Evolutionary conservation across 208 protist genomes (phyloP), one percentile per base, ranked within the genome.

Genomic region (Leishmania turanica): DNA sequence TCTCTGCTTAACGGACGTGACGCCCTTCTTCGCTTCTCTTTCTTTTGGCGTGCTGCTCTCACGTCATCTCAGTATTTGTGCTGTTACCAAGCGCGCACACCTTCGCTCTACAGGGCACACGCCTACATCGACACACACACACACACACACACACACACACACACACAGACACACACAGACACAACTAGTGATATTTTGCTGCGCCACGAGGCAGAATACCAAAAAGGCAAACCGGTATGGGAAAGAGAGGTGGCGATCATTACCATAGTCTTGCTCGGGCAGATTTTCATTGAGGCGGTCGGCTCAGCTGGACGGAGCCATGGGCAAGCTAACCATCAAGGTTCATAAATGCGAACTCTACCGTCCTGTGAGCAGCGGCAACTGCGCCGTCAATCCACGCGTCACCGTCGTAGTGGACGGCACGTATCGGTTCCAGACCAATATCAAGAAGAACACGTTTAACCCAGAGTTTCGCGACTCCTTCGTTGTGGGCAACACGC

Each of bases 401-500:
- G 88, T 96, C 60, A 69, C 81, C 74, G 62, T 96, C 31, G 81
- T 86, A 27, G 92, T 97, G 6, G 94, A 96, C 80, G 81, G 88
- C 42, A 88, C 89, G 17, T 95, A 94, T 65, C 84, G 88, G 56
- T 97, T 97, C 81, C 84, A 89, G 49, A 96, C 92, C 15, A 73
- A 76, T 51, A 75, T 86, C 2, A 86, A 89, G 60, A 66, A 82
- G 3, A 85, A 91, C 82, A 88, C 83, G 37, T 88, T 90, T 78
- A 58, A 37, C 1, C 82, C 90, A 11, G 27, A 65, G 21, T 97
- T 89, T 77, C 78, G 90, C 54, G 91, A 96, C n/a, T 90, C 83
- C 37, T 97, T 97, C 68, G 73, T 88, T 37, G 90, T 96, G 0
- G 92, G 88, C 75, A 96, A 96, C 81, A 96, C 92, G 21, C 91